Evolutionary conservation across 805 yeast species (phyloP).

Genomic region (Tetrapisispora nanseiensis): DNA sequence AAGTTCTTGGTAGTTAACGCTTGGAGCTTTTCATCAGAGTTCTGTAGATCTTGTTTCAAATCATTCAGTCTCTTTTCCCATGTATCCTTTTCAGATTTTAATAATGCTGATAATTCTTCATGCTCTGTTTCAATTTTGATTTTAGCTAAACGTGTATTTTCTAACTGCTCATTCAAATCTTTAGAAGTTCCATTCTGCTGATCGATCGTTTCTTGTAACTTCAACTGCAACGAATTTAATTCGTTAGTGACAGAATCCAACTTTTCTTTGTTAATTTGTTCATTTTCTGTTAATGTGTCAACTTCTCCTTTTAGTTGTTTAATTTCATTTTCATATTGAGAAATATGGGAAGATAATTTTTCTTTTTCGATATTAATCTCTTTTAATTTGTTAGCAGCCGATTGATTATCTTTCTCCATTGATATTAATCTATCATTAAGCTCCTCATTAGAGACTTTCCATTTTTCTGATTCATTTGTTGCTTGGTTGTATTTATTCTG

Average conservation of each 20-base stretch:
- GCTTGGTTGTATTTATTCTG: conserved; percentile 19
- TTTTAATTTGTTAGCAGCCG: not conserved
- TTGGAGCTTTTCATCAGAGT: not conserved
- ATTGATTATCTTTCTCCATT: not conserved
- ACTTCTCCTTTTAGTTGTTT: not conserved
- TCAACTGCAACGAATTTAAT: conserved; percentile 3
- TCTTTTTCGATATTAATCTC: conserved; percentile 8
- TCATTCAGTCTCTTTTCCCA: conserved; percentile 1
- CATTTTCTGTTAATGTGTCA: not conserved
- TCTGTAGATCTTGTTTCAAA: conserved; percentile 1
- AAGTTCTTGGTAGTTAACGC: not conserved
- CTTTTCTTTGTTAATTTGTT: conserved; percentile 4
- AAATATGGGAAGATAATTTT: not conserved
- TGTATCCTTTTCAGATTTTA: not conserved
- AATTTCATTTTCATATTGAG: not conserved
- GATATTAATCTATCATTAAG: not conserved
- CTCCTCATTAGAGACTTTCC: conserved; percentile 3
- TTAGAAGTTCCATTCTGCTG: conserved; percentile 3
- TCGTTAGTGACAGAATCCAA: conserved; percentile 5
- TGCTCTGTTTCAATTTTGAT: conserved; percentile 7
- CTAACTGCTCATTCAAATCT: conserved; percentile 1
- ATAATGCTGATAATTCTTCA: conserved; percentile 6
- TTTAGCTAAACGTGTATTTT: conserved; percentile 4
- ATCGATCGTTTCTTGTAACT: conserved; percentile 1
- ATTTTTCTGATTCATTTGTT: conserved; percentile 10